Base-by-base conservation (phyloP, 306 rosid species). In the Coriaria nepalensis region DNA sequence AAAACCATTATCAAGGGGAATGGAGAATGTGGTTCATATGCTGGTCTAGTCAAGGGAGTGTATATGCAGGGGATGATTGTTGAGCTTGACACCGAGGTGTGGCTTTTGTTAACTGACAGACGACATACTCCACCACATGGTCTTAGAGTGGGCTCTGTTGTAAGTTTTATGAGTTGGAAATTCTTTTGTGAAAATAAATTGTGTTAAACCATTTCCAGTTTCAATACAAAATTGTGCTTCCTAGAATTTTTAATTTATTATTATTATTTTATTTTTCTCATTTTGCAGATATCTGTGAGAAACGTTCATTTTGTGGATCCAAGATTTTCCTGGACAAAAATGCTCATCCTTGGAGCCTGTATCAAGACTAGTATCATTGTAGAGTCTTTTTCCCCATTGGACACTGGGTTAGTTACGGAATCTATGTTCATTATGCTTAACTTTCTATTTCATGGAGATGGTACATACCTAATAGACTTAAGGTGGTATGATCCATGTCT, bases 61-160 rank as follows among this genome's bases (percentile, higher is more conserved):
- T 63, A 84, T 59, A 74, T 90, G 97, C 73, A 75, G 63, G 97
- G 97, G 59, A 84, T 84, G 93, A 78, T 69, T 68, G 50, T 81
- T 49, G 95, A 90, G 83, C 75, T 90, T 70, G 97, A 84, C 52
- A 61, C 52, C 53, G 82, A 77, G 40, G 93, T 90, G 36, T 90
- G 97, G 90, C 90, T 90, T 62, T 73, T 90, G 72, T 71, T 90
- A 53, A 84, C 93, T 2, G 83, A 72, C 45, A 78, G 65, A 54
- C 43, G 73, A 10, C 68, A 70, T 59, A 59, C 80, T 60, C 61
- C 65, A 64, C 69, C 90, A 0, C 97, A 84, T 67, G 76, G 95
- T 66, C 64, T 90, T 54, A 68, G 97, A 65, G 77, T 68, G 38
- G 97, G 97, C 5, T 76, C 95, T 13, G 50, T 84, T 39, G 97